Evolutionary conservation across 2,329 filamentous ascomycete species (phyloP).

Genomic region (Dothiorella sarmentorum): DNA sequence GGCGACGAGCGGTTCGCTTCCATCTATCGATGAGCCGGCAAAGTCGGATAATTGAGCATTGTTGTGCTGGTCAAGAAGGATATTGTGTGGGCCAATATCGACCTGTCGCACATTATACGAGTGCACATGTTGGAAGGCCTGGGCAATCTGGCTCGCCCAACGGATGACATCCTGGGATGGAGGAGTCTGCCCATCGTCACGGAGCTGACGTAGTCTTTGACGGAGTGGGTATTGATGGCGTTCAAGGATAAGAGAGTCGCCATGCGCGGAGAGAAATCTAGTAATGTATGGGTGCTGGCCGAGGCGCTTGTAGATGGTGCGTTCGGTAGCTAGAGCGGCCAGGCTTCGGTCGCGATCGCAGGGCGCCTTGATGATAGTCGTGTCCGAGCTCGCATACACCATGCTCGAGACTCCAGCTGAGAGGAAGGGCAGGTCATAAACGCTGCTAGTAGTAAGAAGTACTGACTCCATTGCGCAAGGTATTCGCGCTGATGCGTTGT

Average conservation of each 20-base stretch:
- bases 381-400: too few species aligned
- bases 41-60: constrained; percentile 24
- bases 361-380: too few species aligned
- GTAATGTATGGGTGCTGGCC: constrained; percentile 16
- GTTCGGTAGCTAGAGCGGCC: constrained; percentile 13
- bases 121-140: constrained; percentile 22
- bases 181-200: background rate
- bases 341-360: too few species aligned
- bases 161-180: constrained; percentile 1
- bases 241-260: constrained; percentile 8
- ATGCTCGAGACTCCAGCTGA: too few species aligned
- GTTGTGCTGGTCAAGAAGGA: constrained; percentile 21
- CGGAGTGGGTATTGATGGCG: constrained; percentile 15
- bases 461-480: too few species aligned
- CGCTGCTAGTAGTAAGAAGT: too few species aligned
- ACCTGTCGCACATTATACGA: constrained; percentile 20
- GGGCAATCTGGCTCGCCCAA: constrained; percentile 22
- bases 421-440: too few species aligned
- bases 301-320: constrained; percentile 15
- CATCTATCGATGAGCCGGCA: constrained; percentile 24
- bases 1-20: constrained; percentile 13
- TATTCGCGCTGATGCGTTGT: too few species aligned
- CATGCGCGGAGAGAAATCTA: background rate
- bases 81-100: constrained; percentile 23
- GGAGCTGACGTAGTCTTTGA: constrained; percentile 16